Percentiles rank a stretch among this genome's conserved stretches.
Evolutionary conservation across 2,329 filamentous ascomycete genomes (phyloP).

Genomic region (Arthrobotrys megalospora): DNA sequence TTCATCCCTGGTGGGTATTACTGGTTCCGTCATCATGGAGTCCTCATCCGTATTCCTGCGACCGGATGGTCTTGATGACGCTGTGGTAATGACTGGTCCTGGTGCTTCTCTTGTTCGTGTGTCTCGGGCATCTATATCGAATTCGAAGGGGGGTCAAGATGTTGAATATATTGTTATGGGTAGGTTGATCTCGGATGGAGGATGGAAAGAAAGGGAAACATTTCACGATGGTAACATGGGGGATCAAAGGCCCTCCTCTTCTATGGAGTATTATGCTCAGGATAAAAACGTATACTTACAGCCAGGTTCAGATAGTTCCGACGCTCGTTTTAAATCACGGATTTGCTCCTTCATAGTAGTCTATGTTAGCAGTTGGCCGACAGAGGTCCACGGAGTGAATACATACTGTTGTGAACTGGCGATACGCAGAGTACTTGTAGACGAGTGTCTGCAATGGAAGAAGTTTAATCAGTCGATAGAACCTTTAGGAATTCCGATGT

Average conservation of each 20-base stretch:
- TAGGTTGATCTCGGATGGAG: conserved; percentile 13
- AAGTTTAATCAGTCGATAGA: neutral
- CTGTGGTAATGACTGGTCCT: conserved; percentile 10
- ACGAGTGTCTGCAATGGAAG: conserved; percentile 18
- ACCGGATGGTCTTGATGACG: conserved; percentile 35
- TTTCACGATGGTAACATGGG: conserved; percentile 1
- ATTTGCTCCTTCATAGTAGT: conserved; percentile 45
- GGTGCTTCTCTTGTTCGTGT: conserved; percentile 41
- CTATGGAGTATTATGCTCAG: conserved; percentile 28
- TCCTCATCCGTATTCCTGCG: conserved; percentile 53
- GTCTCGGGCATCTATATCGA: conserved; percentile 50
- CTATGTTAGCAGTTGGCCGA: conserved; percentile 9
- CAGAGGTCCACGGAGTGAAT: neutral
- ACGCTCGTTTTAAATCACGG: conserved; percentile 41
- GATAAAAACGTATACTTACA: conserved; percentile 60
- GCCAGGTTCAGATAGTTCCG: conserved; percentile 30
- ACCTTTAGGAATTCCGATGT: neutral
- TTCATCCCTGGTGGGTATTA: conserved; percentile 45
- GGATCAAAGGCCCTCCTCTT: conserved; percentile 5
- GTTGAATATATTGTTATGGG: conserved; percentile 47
- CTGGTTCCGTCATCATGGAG: conserved; percentile 44
- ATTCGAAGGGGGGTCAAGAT: conserved; percentile 54
- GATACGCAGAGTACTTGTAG: conserved; percentile 51
- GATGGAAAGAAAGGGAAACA: neutral
- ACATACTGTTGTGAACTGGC: conserved; percentile 55